Conservation (phyloP, 1,139 yeast genomes). For the Pneumocystis sp. region DNA sequence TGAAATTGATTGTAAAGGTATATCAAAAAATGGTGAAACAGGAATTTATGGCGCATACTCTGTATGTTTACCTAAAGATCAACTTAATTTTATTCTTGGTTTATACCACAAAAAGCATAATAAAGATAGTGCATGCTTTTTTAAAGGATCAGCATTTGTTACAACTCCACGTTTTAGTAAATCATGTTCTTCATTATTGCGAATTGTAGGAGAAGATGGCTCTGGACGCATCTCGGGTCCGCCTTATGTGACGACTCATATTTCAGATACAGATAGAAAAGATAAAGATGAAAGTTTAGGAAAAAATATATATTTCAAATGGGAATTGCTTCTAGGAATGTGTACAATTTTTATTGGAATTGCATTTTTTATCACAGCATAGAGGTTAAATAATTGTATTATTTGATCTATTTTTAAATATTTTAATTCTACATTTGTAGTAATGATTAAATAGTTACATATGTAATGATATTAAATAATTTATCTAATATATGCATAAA, state of each 20-base stretch:
- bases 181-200: neutral
- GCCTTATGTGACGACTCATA: neutral
- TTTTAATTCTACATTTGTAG: neutral
- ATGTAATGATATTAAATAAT: too few relatives aligned
- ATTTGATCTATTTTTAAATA: neutral
- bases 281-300: neutral
- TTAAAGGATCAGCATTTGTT: neutral
- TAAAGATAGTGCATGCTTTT: conserved; percentile 10
- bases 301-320: neutral
- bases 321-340: neutral
- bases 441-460: neutral
- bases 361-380: neutral
- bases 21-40: conserved; percentile 32
- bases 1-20: conserved; percentile 31
- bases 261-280: neutral
- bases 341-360: neutral
- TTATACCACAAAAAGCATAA: conserved; percentile 29
- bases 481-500: too few relatives aligned
- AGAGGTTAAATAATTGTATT: neutral
- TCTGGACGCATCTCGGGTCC: neutral
- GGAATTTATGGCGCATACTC: conserved; percentile 48
- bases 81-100: conserved; percentile 40
- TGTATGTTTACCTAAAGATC: conserved; percentile 38
- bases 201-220: neutral
- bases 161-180: neutral